Base-by-base conservation (phyloP, 2,329 filamentous ascomycete species). In the Aspergillus sp. region DNA sequence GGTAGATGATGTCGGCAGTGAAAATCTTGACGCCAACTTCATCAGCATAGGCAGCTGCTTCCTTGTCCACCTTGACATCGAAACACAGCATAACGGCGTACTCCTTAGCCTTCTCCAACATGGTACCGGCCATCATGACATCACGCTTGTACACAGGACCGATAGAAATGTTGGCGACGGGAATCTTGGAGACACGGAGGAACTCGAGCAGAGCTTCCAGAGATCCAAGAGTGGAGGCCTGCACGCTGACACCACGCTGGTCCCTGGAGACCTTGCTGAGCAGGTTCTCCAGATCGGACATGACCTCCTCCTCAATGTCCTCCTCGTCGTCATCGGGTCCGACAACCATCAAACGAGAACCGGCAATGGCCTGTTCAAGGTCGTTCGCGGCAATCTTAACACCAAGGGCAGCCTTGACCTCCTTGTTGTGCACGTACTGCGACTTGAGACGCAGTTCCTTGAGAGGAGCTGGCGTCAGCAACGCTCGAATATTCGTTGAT, bases 81-180 rank as follows among this genome's bases (percentile, higher is more conserved):
- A 99, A 99, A 77, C 95, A 98, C 54, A 99, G 88, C 95, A 99
- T 99, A 75, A 98, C 91, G n/a, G 95, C 95, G 69, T 89, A 96
- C 74, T 99, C 93, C 67, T 92, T 92, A 15, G 89, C 86, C 81
- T 97, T 98, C 79, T 99, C 95, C 71, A 98, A 77, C 95, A 99
- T 99, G 68, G 91, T 90, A 72, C 92, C 93, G 1, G 82, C 91
- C 85, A 87, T 93, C 86, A 98, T 95, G 57, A 99, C 91, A 78
- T 99, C 95, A 71, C 95, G 91, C 83, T 97, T 97, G 86, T 91
- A 98, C 41, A 99, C 94, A 2, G 95, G 95, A 51, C 95, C 95
- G 71, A 99, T 98, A 61, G 92, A 94, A 64, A 99, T 96, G 76
- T 97, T 96, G 69, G 92, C 90, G 21, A 99, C 95, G 1, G 95